Percentiles rank a stretch among this genome's conserved stretches.
Evolutionary conservation across 1,284 basidiomycete genomes (phyloP).

Genomic region (Pterula multifida): DNA sequence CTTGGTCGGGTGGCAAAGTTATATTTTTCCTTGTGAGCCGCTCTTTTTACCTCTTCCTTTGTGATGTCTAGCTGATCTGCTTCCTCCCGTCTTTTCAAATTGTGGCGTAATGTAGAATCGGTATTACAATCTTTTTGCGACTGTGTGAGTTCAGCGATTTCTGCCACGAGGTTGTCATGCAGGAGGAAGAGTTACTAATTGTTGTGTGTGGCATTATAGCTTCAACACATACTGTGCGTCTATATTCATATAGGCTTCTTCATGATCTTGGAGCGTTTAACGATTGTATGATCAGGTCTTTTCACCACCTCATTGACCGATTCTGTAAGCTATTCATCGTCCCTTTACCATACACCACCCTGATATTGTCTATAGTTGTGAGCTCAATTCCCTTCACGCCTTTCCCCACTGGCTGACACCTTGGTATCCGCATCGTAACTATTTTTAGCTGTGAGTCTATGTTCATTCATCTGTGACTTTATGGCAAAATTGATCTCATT

Average conservation of each 20-base stretch:
- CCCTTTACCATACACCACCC: background rate
- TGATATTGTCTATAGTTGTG: conserved; percentile 18
- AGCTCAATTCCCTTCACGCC: conserved; percentile 9
- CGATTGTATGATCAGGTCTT: conserved; percentile 15
- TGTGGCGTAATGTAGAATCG: conserved; percentile 29
- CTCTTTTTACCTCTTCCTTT: background rate
- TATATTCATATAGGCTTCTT: conserved; percentile 2
- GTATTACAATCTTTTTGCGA: conserved; percentile 37
- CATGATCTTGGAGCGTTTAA: conserved; percentile 17
- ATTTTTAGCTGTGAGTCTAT: conserved; percentile 12
- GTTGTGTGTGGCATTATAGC: conserved; percentile 15
- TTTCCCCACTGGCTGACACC: background rate
- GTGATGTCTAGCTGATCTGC: background rate
- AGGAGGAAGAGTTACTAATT: background rate
- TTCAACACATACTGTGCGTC: conserved; percentile 41
- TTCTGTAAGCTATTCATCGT: conserved; percentile 16
- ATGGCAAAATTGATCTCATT: conserved; percentile 10
- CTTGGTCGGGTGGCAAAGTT: conserved; percentile 38
- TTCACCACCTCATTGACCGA: conserved; percentile 19
- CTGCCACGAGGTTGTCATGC: background rate
- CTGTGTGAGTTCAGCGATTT: conserved; percentile 26
- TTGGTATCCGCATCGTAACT: background rate
- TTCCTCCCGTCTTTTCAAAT: conserved; percentile 1
- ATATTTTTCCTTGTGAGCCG: conserved; percentile 36
- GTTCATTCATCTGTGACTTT: conserved; percentile 1